Base-by-base conservation (phyloP, 2,329 filamentous ascomycete genomes). In the Didymella arachidicola region DNA sequence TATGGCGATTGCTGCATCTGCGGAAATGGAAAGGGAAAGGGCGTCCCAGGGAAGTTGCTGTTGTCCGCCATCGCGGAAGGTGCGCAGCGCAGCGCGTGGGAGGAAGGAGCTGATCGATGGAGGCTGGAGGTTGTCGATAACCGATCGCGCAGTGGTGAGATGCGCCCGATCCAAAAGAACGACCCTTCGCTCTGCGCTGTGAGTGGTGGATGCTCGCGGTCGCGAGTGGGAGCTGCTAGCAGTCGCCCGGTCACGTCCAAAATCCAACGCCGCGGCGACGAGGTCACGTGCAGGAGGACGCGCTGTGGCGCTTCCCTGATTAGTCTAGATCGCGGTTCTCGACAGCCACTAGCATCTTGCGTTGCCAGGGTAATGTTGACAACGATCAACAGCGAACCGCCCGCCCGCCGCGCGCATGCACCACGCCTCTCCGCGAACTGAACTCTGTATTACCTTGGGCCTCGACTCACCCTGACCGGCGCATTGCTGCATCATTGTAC, bases 31-130 rank as follows among this genome's bases (percentile, higher is more conserved):
- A 61, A 66, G 14, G 61, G 61, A 46, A 72, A 69, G 52, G 68
- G 66, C 43, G 69, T 66, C 34, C 51, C 57, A 19, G 56, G 56
- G 51, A 66, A 64, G 55, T 69, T 67, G 61, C 73, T 68, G 65
- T 68, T 58, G 55, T 68, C 71, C 16, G 72, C 72, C 73, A 75
- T 75, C 27, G 47, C 47, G 43, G 57, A 44, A 55, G 51, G 50
- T 47, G 57, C 46, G 57, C 52, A 41, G 57, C 46, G 52, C 52
- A 41, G 47, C 57, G 57, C 57, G 57, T 60, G 29, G 52, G 47
- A 47, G 57, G 25, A 39, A 56, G 45, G 52, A 59, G 51, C 56
- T 53, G 64, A 69, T 68, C 29, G 55, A 60, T 41, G 54, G 19
- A 52, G 30, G 38, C 22, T 14, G 22, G 16, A 10, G 18, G 12